These are phyloP conservation scores for Polygonum aviculare DNA, from an alignment of 148 eudicot species.

Conservation along the genomic window DNA sequence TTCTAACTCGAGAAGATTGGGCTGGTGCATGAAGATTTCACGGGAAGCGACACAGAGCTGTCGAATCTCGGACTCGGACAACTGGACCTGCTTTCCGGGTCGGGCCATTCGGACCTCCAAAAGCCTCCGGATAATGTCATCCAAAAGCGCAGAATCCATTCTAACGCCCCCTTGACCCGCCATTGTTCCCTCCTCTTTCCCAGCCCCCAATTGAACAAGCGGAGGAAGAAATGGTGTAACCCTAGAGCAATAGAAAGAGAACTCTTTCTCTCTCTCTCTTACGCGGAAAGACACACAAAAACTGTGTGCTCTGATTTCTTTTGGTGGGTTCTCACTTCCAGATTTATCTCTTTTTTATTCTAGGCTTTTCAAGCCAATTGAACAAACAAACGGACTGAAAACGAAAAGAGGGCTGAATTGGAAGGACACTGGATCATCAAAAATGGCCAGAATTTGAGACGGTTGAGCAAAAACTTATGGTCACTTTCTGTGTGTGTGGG, in stretches of 20 bases:
- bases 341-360: neutral
- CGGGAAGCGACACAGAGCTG: constrained; percentile 78
- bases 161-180: constrained; percentile 24
- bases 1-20: constrained; percentile 85
- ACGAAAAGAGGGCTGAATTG: constrained; percentile 2
- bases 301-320: neutral
- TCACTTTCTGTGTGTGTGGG: neutral
- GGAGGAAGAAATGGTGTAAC: neutral
- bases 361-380: neutral
- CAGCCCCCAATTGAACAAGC: neutral
- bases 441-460: neutral
- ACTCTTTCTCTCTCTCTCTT: constrained; percentile 5
- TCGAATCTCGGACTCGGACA: constrained; percentile 85
- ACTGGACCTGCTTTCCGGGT: constrained; percentile 83
- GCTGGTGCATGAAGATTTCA: constrained; percentile 69
- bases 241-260: constrained; percentile 8
- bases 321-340: constrained; percentile 1
- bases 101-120: constrained; percentile 72
- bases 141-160: constrained; percentile 55
- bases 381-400: neutral
- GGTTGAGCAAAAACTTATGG: neutral
- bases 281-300: constrained; percentile 6
- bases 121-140: constrained; percentile 71
- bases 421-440: neutral
- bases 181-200: constrained; percentile 17